phyloP scores from a whole-genome alignment of 2,329 filamentous ascomycete species.

The Phaeoacremonium minimum region DNA sequence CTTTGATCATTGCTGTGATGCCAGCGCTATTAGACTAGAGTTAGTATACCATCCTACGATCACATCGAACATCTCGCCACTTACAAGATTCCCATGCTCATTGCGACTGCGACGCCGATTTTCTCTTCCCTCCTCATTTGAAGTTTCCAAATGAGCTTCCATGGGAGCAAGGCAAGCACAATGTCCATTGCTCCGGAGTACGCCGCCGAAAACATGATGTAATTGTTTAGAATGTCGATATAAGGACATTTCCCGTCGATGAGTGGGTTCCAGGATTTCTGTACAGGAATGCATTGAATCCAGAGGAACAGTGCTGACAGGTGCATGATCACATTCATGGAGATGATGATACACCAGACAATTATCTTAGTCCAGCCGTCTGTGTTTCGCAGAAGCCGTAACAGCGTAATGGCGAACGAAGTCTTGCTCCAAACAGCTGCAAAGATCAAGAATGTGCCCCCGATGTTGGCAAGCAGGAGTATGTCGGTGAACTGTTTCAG shows the following conservation, averaged over 20 bases:
- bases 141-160: conserved; percentile 32
- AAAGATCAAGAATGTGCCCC: too few relatives aligned
- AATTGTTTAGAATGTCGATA: conserved; percentile 18
- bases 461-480: too few relatives aligned
- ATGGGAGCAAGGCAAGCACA: conserved; percentile 31
- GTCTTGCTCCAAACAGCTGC: conserved; percentile 24
- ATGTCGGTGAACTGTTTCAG: too few relatives aligned
- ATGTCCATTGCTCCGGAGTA: conserved; percentile 34
- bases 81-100: conserved; percentile 38
- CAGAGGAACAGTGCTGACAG: conserved; percentile 21
- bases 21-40: too few relatives aligned
- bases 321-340: conserved; percentile 17
- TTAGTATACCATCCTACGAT: too few relatives aligned
- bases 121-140: conserved; percentile 34
- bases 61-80: too few relatives aligned
- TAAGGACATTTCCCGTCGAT: conserved; percentile 23
- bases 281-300: conserved; percentile 21
- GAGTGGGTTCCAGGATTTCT: conserved; percentile 19
- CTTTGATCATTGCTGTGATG: too few relatives aligned
- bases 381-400: conserved; percentile 19
- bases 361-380: conserved; percentile 12
- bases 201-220: conserved; percentile 24
- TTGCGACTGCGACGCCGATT: conserved; percentile 31
- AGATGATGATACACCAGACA: conserved; percentile 24
- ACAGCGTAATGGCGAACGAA: conserved; percentile 22